Conservation (phyloP, 116 monocot species). For the Trichopus zeylanicus region DNA sequence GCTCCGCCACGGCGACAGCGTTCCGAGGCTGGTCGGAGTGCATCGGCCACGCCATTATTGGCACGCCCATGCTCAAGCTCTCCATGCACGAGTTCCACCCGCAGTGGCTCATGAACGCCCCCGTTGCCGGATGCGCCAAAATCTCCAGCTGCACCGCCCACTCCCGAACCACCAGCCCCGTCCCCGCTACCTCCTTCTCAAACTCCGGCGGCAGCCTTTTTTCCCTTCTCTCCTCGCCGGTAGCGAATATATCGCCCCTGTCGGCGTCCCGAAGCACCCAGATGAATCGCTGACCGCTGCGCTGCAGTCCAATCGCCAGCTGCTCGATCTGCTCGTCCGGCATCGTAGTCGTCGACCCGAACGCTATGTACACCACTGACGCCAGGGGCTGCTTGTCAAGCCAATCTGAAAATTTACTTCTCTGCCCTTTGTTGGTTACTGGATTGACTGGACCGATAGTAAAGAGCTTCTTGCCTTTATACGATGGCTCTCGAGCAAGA, state of each 20-base stretch:
- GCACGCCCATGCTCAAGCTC: constrained; percentile 41
- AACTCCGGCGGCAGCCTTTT: constrained; percentile 4
- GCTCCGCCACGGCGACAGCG: constrained; percentile 23
- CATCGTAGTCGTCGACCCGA: constrained; percentile 38
- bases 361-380: constrained; percentile 55
- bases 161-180: constrained; percentile 31
- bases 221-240: neutral
- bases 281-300: constrained; percentile 36
- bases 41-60: constrained; percentile 52
- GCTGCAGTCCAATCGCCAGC: constrained; percentile 25
- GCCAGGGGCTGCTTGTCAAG: constrained; percentile 39
- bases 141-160: constrained; percentile 85
- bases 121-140: constrained; percentile 36
- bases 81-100: constrained; percentile 91
- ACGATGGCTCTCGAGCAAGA: neutral
- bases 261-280: constrained; percentile 61
- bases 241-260: constrained; percentile 26
- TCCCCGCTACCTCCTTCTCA: constrained; percentile 3
- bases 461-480: neutral
- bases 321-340: constrained; percentile 25
- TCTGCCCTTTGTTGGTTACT: neutral
- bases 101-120: constrained; percentile 64
- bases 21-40: constrained; percentile 61
- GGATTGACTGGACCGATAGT: neutral
- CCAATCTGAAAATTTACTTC: constrained; percentile 30